phyloP scores from a whole-genome alignment of 2,329 filamentous ascomycete species.

The Exophiala aquamarina region DNA sequence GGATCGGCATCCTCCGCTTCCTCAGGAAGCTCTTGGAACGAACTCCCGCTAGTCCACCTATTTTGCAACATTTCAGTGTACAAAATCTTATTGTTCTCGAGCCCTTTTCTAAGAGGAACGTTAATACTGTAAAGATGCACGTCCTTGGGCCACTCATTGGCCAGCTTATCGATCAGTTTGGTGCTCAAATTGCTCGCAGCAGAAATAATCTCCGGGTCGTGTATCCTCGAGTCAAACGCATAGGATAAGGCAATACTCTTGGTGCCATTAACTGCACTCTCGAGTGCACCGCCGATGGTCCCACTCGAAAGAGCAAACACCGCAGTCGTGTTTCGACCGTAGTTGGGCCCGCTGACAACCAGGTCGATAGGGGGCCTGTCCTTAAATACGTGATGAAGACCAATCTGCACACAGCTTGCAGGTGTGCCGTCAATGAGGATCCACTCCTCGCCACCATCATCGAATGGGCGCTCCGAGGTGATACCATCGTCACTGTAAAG shows the following conservation, averaged over 20 bases:
- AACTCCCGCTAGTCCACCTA: conserved; percentile 79
- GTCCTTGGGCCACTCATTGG: conserved; percentile 68
- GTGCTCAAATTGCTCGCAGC: conserved; percentile 74
- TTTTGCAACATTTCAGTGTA: conserved; percentile 89
- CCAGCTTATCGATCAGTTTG: conserved; percentile 75
- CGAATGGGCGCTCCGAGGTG: conserved; percentile 59
- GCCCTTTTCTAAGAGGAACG: conserved; percentile 76
- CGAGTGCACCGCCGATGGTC: conserved; percentile 73
- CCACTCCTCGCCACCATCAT: conserved; percentile 69
- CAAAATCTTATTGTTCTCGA: conserved; percentile 70
- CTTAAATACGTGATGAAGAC: conserved; percentile 75
- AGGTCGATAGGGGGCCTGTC: conserved; percentile 71
- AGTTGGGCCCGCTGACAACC: conserved; percentile 78
- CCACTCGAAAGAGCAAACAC: conserved; percentile 76
- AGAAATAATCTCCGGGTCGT: conserved; percentile 77
- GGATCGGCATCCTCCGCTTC: conserved; percentile 59
- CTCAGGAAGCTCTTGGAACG: conserved; percentile 76
- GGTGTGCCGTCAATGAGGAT: conserved; percentile 78
- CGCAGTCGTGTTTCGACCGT: conserved; percentile 78
- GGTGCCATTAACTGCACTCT: conserved; percentile 69
- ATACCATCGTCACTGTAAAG: conserved; percentile 66
- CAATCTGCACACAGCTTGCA: conserved; percentile 78
- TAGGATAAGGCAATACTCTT: conserved; percentile 81
- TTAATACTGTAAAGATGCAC: conserved; percentile 91
- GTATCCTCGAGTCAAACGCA: conserved; percentile 83